Evolutionary conservation across 805 yeast species (phyloP), one percentile per base, ranked within the genome.

Genomic region (Candida andamanensis): DNA sequence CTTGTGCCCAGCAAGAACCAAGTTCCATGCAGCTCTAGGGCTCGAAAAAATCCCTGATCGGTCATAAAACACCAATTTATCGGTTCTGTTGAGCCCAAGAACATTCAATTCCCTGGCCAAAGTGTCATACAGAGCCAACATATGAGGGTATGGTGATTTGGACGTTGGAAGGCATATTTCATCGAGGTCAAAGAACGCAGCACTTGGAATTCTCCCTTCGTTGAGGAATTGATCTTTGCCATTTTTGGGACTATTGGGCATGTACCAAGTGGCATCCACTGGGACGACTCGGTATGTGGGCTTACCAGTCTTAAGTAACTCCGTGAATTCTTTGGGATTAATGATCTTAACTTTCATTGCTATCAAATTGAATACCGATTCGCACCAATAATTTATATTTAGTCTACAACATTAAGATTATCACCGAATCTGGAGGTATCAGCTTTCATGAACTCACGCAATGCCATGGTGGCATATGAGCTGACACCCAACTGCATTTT

Each of bases 381-480:
- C 11, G 22, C 8, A 19, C 22, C 22, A n/a, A n/a, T n/a, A n/a
- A n/a, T 18, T n/a, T 10, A 14, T 16, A 16, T 14, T 15, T 33
- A 33, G 14, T 29, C 28, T 30, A 30, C 30, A 9, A 41, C 45
- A 29, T 41, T 38, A 17, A 41, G 30, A 35, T 20, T 36, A n/a
- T 41, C 46, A 31, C 60, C 43, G 25, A 54, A 46, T 29, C 64
- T 45, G 17, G 78, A 67, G 3, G 89, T 80, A 43, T 81, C 90
- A 19, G 76, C 72, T 52, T 78, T 82, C 84, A 89, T 78, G 30
- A 85, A 74, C 55, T 92, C 97, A 52, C 98, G 74, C 30, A 92
- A 60, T 1, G 95, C 95, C 98, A 92, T 94, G 0, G 99, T 92
- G 2, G 99, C 99, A 56, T 92, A 92, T 5, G 94, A 80, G 21